Evolutionary conservation across 1,284 basidiomycete genomes (phyloP).

Genomic region (Leccinum subspadiceum): DNA sequence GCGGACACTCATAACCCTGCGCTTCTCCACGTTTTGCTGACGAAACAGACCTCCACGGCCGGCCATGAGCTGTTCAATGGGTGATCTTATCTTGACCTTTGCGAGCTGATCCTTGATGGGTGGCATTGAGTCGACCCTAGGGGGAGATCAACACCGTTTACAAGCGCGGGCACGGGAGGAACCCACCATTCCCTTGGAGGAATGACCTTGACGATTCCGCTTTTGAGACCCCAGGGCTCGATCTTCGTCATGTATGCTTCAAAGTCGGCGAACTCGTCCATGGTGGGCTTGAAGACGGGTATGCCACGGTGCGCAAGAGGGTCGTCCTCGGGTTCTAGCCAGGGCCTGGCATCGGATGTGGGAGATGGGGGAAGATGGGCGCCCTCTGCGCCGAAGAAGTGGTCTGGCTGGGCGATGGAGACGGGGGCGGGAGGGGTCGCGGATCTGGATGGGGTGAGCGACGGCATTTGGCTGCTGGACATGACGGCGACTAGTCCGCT

Average conservation of each 20-base stretch:
- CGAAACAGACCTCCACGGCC: constrained; percentile 85
- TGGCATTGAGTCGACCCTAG: constrained; percentile 74
- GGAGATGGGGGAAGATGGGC: constrained; percentile 56
- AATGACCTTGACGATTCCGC: constrained; percentile 92
- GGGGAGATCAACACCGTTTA: constrained; percentile 4
- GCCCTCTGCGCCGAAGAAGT: constrained; percentile 68
- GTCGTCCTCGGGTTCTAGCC: constrained; percentile 80
- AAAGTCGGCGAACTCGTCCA: constrained; percentile 87
- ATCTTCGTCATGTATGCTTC: constrained; percentile 84
- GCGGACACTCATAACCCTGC: constrained; percentile 76
- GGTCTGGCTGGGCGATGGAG: constrained; percentile 68
- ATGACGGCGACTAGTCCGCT: constrained; percentile 12
- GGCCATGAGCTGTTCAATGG: constrained; percentile 91
- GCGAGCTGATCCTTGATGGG: constrained; percentile 64
- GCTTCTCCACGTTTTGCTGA: constrained; percentile 90
- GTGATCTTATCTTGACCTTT: constrained; percentile 76
- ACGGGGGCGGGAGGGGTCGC: constrained; percentile 41
- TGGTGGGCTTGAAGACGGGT: constrained; percentile 89
- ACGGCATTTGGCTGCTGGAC: constrained; percentile 34
- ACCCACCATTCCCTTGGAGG: constrained; percentile 90
- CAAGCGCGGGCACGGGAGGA: not conserved
- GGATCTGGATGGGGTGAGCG: constrained; percentile 54
- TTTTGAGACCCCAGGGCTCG: constrained; percentile 83
- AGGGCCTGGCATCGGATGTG: constrained; percentile 55
- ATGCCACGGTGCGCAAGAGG: constrained; percentile 84